A percentile compares a stretch with the other conserved stretches of the same genome.
Conservation (phyloP, 345 rosid genomes). For the Triadica sebifera region DNA sequence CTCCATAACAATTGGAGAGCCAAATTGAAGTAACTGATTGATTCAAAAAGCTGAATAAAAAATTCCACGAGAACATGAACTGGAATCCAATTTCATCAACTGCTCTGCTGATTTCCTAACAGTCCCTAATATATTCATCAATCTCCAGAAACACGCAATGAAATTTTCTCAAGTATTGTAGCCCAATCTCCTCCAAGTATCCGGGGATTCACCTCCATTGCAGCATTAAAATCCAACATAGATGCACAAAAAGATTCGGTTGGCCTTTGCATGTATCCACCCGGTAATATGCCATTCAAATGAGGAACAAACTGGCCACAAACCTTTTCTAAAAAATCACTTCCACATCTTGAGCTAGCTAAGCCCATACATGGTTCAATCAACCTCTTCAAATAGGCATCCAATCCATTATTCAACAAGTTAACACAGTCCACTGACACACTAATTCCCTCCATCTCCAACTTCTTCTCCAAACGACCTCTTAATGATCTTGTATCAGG, state of each 20-base stretch:
- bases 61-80: neutral
- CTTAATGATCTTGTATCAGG: conserved; percentile 78
- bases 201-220: conserved; percentile 62
- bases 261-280: conserved; percentile 24
- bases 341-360: conserved; percentile 47
- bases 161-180: conserved; percentile 60
- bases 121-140: conserved; percentile 20
- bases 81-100: conserved; percentile 7
- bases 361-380: conserved; percentile 66
- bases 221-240: conserved; percentile 52
- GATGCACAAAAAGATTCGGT: conserved; percentile 38
- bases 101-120: conserved; percentile 18
- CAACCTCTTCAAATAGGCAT: conserved; percentile 65
- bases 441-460: conserved; percentile 60
- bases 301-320: conserved; percentile 19
- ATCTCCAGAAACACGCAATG: conserved; percentile 41
- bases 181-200: conserved; percentile 77
- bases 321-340: conserved; percentile 21
- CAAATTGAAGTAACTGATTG: conserved; percentile 29
- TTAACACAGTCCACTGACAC: conserved; percentile 57
- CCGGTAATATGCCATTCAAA: conserved; percentile 24
- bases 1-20: conserved; percentile 16
- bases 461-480: conserved; percentile 54
- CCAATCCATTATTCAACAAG: conserved; percentile 69
- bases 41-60: neutral